Evolutionary conservation across 176 grass and related monocot species (phyloP).

Genomic region (Musa itinerans): DNA sequence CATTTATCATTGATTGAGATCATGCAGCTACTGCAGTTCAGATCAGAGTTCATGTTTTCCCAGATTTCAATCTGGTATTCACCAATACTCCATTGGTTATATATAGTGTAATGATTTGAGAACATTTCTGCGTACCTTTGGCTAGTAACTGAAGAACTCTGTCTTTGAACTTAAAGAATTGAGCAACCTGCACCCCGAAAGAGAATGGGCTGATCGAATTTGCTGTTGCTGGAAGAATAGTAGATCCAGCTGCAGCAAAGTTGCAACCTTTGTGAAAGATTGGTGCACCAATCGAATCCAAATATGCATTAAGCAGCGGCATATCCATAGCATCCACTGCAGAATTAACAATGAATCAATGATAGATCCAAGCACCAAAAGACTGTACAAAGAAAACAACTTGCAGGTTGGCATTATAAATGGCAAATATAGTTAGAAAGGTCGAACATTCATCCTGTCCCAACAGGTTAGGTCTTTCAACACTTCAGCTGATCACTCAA

Average conservation of each 20-base stretch:
- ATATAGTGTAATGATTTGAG: not conserved
- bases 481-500: too few relatives aligned
- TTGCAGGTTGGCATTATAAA: too few relatives aligned
- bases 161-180: constrained; percentile 85
- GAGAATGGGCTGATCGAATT: constrained; percentile 91
- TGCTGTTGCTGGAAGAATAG: constrained; percentile 87
- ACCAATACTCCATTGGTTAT: not conserved
- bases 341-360: constrained; percentile 17
- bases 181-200: constrained; percentile 72
- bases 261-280: constrained; percentile 71
- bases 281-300: constrained; percentile 75
- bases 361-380: not conserved
- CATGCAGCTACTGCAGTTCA: not conserved
- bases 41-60: not conserved
- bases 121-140: constrained; percentile 31
- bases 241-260: constrained; percentile 88
- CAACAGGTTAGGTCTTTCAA: too few relatives aligned
- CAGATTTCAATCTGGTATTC: not conserved
- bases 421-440: too few relatives aligned
- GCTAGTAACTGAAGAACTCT: constrained; percentile 56
- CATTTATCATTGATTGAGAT: not conserved
- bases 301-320: constrained; percentile 74
- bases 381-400: too few relatives aligned
- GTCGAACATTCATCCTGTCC: too few relatives aligned
- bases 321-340: constrained; percentile 86